Evolutionary conservation across 148 eudicot species (phyloP).

Genomic region (Rheum nobile): DNA sequence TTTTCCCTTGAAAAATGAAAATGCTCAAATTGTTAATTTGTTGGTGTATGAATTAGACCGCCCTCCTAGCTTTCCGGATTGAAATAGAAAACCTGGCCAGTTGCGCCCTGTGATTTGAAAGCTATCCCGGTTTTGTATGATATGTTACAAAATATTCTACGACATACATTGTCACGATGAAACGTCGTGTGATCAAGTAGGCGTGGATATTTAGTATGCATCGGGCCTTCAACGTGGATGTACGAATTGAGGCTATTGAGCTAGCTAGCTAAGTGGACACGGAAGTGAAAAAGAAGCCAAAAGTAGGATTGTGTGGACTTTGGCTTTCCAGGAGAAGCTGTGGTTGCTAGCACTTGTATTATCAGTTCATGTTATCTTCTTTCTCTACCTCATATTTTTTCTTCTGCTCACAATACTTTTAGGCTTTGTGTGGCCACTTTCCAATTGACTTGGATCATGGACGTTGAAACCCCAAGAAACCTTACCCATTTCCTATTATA

Average conservation of each 20-base stretch:
- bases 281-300: neutral
- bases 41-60: no score
- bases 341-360: neutral
- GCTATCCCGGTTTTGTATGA: neutral
- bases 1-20: no score
- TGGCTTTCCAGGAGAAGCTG: neutral
- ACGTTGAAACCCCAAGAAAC: no score
- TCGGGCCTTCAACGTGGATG: neutral
- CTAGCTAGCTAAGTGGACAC: neutral
- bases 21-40: no score
- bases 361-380: conserved; percentile 1
- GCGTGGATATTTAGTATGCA: neutral
- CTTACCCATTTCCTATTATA: no score
- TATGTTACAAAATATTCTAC: neutral
- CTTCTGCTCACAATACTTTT: no score
- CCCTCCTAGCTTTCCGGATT: neutral
- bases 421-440: no score
- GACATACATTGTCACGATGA: neutral
- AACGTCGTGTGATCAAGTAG: neutral
- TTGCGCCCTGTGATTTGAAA: neutral
- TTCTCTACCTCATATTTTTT: neutral
- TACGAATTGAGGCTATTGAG: neutral
- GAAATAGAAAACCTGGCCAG: neutral
- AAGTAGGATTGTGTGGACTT: neutral
- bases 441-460: no score